Base-by-base conservation (phyloP, 306 rosid genomes). In the Rubus parviflorus region DNA sequence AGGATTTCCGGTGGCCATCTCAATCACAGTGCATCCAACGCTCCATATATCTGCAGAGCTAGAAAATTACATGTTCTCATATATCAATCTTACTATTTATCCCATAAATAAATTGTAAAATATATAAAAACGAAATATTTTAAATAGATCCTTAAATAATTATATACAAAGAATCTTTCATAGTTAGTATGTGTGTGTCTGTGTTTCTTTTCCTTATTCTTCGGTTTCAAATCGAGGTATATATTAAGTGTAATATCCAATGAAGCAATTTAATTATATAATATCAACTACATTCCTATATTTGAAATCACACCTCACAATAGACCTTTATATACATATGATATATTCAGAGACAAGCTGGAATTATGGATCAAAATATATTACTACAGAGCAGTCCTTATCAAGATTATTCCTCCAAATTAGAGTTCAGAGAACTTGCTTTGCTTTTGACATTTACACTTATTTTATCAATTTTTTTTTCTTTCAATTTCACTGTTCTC, bases 1-100 rank as follows among this genome's bases (percentile, higher is more conserved):
- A 84, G 99, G 99, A 79, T 89, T 92, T 85, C 98, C 99, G 1
- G 99, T 92, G 84, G 97, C 96, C 99, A 96, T 96, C 88, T 96
- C 99, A 84, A 96, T 96, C 68, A 96, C 94, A 40, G 99, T 96
- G 81, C 99, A 96, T 41, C 98, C 99, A 80, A 96, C 97, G 7
- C 99, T 93, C 99, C 99, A 96, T 86, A 96, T 96, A 82, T 96
- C 99, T 57, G 99, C 99, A 84, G 99, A 91, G 83, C 99, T 96
- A 83, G 82, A 76, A 64, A 78, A 73, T 68, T 69, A 64, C 40
- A 60, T 60, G 17, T 80, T 62, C 73, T 23, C 65, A 51, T 66
- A 63, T 72, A 80, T 73, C 74, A 83, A 68, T 67, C 45, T 68
- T 70, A 62, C 16, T 78, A 82, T 42, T 72, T 54, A 48, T 70